Base-by-base conservation (phyloP, 257 asterid genomes). In the Gardenia jasminoides region DNA sequence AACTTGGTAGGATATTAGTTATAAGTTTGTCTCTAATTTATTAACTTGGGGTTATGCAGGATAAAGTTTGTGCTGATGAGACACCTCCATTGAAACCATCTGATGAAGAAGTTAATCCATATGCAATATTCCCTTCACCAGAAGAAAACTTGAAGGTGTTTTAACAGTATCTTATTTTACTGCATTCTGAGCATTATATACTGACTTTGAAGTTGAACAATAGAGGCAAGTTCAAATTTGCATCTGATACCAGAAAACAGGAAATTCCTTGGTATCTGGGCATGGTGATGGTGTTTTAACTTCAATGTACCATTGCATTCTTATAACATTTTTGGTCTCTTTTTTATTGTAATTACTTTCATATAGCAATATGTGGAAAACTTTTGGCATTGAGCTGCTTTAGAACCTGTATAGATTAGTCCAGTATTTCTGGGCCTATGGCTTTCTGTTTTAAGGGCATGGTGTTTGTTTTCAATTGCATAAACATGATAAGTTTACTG, bases 71-170 rank as follows among this genome's bases (percentile, higher is more conserved):
- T 76, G 88, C 77, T 50, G 92, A 88, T 86, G 98, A 84, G 87
- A 80, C 80, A 33, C 82, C 89, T 82, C 88, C 90, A 28, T 75
- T 80, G 52, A 90, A 84, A 80, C 91, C 88, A 84, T 83, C 92
- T 67, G 97, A 95, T 84, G 99, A 92, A 88, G 99, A 93, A 83
- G 62, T 87, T 58, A 93, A 95, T 84, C 99, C 99, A 20, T 95
- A 80, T 83, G 76, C 86, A 52, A 83, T 92, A 82, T 95, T 95
- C 84, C 98, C 98, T 70, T 83, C 97, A 72, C 97, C 98, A 36
- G 88, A 86, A 79, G 92, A 95, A 82, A 95, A 95, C 86, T 81
- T 86, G 67, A 91, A 95, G 99, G 98, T 93, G 80, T n/a, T 78
- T 70, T 8, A 12, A 67, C 33, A 4, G 24, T 26, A 28, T 41